Percentiles rank a stretch among this genome's conserved stretches.
Evolutionary conservation across 345 rosid species (phyloP).

Genomic region (Euphorbia lathyris): DNA sequence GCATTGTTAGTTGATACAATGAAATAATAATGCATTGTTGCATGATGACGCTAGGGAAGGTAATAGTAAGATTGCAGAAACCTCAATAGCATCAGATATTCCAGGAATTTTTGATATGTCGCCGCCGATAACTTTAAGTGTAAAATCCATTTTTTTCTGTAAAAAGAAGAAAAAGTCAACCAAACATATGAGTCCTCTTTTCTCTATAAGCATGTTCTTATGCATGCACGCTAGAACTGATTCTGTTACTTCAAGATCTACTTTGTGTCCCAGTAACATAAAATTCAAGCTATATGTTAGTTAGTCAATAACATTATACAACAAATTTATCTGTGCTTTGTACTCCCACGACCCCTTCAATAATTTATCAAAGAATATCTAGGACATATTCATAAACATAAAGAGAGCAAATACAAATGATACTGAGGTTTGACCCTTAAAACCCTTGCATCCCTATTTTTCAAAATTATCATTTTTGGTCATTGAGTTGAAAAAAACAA

Average conservation of each 20-base stretch:
- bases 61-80: slow-evolving; percentile 34
- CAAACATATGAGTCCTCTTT: neutral
- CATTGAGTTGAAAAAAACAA: neutral
- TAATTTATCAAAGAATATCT: neutral
- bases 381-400: neutral
- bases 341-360: slow-evolving; percentile 2
- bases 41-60: neutral
- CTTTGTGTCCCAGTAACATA: neutral
- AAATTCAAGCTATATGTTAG: neutral
- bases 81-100: slow-evolving; percentile 83
- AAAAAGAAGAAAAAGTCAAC: slow-evolving; percentile 19
- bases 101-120: slow-evolving; percentile 94
- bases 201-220: neutral
- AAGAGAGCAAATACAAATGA: neutral
- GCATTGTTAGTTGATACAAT: neutral
- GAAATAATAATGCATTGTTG: neutral
- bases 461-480: neutral
- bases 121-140: slow-evolving; percentile 86
- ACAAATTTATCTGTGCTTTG: neutral
- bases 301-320: neutral
- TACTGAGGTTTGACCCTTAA: neutral
- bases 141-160: slow-evolving; percentile 96
- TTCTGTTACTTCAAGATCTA: slow-evolving; percentile 3
- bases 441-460: neutral
- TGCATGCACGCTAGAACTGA: neutral